Conservation (phyloP, 2,329 filamentous ascomycete species). For the Phialophora chinensis region DNA sequence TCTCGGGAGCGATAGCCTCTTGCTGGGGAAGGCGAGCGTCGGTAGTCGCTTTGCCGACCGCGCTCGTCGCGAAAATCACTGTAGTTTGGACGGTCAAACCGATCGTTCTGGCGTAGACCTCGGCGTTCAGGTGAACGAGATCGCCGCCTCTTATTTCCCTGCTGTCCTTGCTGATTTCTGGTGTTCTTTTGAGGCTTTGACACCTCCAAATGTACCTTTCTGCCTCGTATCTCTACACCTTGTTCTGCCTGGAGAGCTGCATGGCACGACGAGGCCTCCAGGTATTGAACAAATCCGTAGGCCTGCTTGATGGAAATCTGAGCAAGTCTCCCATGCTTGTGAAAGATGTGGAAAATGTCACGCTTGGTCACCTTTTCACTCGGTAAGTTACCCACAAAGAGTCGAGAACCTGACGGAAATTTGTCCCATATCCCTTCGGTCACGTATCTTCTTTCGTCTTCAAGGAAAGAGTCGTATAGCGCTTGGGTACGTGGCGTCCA, state of each 20-base stretch:
- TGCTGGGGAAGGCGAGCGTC: constrained; percentile 64
- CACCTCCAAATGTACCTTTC: constrained; percentile 93
- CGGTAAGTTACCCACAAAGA: constrained; percentile 74
- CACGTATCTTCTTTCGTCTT: constrained; percentile 57
- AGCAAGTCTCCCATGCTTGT: constrained; percentile 81
- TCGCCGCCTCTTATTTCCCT: constrained; percentile 48
- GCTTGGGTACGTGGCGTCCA: constrained; percentile 57
- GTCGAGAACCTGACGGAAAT: constrained; percentile 55
- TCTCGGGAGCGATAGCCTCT: constrained; percentile 66
- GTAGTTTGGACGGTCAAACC: constrained; percentile 46
- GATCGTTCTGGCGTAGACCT: constrained; percentile 36
- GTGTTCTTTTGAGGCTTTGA: constrained; percentile 86
- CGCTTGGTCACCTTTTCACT: constrained; percentile 92
- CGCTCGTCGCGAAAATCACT: constrained; percentile 60
- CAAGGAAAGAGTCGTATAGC: constrained; percentile 58
- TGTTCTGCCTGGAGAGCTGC: constrained; percentile 79
- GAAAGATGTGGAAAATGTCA: constrained; percentile 91
- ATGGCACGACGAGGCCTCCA: constrained; percentile 75
- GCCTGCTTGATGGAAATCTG: constrained; percentile 97
- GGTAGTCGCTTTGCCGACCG: constrained; percentile 67
- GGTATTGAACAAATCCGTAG: constrained; percentile 95
- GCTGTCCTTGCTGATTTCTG: constrained; percentile 64
- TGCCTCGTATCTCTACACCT: constrained; percentile 80
- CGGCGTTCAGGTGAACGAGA: constrained; percentile 49
- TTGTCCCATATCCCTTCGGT: constrained; percentile 60